Evolutionary conservation across 345 rosid genomes (phyloP), one percentile per base, ranked within the genome.

Genomic region (Crucihimalaya himalaica): DNA sequence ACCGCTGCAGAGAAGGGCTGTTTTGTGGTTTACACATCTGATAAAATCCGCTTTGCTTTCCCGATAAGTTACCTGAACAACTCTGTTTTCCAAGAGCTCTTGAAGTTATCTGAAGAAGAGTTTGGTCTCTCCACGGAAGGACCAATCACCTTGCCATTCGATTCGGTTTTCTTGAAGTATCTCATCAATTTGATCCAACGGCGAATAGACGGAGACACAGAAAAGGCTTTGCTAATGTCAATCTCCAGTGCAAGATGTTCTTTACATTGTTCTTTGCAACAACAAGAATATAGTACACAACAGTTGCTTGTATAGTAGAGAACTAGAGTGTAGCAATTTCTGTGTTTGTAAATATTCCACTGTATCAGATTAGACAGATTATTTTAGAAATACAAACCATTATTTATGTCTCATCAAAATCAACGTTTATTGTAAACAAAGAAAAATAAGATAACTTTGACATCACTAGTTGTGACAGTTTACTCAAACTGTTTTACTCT

Each of bases 41-140:
- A 76, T 69, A 32, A 54, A 23, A 1, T 11, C 1, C 70, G 75
- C 8, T 69, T 67, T 60, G 5, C 47, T 4, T 60, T 60, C 21
- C 58, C 70, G 1, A 52, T 76, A 52, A 34, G 65, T 51, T 72
- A 80, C 63, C 75, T 84, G 0, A 59, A 48, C 23, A 68, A 72
- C 54, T 35, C 48, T 3, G 43, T 80, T 18, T 51, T 82, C 45
- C 65, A 63, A 67, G 78, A 82, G 61, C 80, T 84, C 34, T 51
- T 82, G 52, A 79, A 35, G 19, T 75, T 82, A 10, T 71, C 83
- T 6, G 85, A 78, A 66, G 82, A 84, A 70, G 85, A 72, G 31
- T 78, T 77, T 21, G 81, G 85, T 1, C 56, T 75, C 1, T 57
- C 82, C 0, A 72, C 51, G 0, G 43, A 13, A 3, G 73, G 79